Conservation (phyloP, 176 grass and related monocot genomes). For the Lolium multiflorum region DNA sequence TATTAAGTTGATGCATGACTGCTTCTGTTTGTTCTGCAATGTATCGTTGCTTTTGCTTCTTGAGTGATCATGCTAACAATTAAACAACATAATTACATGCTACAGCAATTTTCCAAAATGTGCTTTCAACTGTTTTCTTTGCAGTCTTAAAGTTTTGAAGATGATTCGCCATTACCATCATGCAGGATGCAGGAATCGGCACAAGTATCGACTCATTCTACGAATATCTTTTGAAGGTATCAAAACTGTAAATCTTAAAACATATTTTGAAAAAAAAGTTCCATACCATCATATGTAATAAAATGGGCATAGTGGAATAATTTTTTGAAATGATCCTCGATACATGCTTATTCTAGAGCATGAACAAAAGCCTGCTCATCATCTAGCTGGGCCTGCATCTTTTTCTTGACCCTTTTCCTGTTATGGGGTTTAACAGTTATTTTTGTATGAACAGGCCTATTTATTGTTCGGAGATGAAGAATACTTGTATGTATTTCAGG, state of each 20-base stretch:
- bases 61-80: not conserved
- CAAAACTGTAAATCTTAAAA: not conserved
- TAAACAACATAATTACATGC: conserved; percentile 15
- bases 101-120: not conserved
- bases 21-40: conserved; percentile 13
- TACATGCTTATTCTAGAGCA: conserved; percentile 20
- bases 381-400: conserved; percentile 12
- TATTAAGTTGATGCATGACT: conserved; percentile 29
- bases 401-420: conserved; percentile 25
- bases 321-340: conserved; percentile 22
- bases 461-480: conserved; percentile 98
- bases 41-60: conserved; percentile 26
- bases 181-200: conserved; percentile 74
- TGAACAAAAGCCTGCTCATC: conserved; percentile 28
- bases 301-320: not conserved
- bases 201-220: conserved; percentile 99
- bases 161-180: conserved; percentile 10
- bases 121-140: not conserved
- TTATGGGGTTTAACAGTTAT: conserved; percentile 36
- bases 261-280: not conserved
- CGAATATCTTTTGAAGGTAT: conserved; percentile 97
- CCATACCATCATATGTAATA: not conserved
- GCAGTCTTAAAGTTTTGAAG: not conserved
- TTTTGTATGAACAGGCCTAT: conserved; percentile 72
- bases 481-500: conserved; percentile 88